Evolutionary conservation across 768 basidiomycete genomes (phyloP), one percentile per base, ranked within the genome.

Genomic region (Neoboletus magnificus): DNA sequence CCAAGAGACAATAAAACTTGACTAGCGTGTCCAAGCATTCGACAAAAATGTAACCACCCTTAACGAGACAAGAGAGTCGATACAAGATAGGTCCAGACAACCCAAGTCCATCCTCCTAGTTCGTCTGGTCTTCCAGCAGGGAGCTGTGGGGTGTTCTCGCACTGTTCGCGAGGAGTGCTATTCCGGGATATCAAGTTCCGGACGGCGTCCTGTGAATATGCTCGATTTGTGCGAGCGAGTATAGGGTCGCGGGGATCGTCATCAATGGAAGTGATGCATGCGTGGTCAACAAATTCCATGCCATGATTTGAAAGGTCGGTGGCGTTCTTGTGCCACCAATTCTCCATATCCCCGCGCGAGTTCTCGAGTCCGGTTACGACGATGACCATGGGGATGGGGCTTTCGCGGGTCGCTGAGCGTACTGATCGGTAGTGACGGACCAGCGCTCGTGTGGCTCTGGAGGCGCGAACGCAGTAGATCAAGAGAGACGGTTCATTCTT

Each of bases 311-410:
- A 50, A 16, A 73, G 66, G 2, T 58, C 60, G 4, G 30, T 25
- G 5, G 39, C 54, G 7, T 73, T 75, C 36, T 48, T 61, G n/a
- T 35, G 23, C 74, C 74, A 73, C 72, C 74, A 73, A 10, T 30
- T 20, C 43, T 75, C 72, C 74, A 74, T 75, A 12, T 62, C 62
- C 43, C 44, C 63, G 23, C 58, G 55, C 29, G 70, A 54, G 22
- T 73, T 63, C 52, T 77, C 78, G 30, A 79, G 67, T 29, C 72
- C 74, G 2, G 75, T 78, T 6, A 77, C 66, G n/a, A 73, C 71
- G 18, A 77, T 56, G 13, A 70, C 67, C 45, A 75, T 70, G 1
- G 78, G 76, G 8, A 74, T 68, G 8, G 62, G 22, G 7, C 48
- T 56, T 12, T 62, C 59, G 35, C 67, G 73, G 20, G 72, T 69